phyloP scores from a whole-genome alignment of 176 grass and related monocot species.

The Aegilops umbellulata region DNA sequence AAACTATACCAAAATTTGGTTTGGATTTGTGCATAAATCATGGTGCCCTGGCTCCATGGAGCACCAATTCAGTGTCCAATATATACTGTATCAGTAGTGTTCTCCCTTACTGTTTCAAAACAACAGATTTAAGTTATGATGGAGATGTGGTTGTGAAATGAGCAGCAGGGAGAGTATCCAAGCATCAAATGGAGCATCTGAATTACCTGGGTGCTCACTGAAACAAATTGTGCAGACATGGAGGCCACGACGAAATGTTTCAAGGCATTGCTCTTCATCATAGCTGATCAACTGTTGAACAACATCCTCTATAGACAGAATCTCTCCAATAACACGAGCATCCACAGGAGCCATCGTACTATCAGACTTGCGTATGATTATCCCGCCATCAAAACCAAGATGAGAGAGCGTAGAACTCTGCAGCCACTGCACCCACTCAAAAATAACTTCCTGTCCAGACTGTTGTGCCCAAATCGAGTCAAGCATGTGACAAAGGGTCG shows the following conservation, averaged over 20 bases:
- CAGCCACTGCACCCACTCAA: constrained; percentile 62
- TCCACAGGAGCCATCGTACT: constrained; percentile 9
- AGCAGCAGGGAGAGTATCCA: neutral
- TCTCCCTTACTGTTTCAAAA: neutral
- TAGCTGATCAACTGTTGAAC: constrained; percentile 47
- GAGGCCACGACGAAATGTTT: constrained; percentile 46
- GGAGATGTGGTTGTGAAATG: neutral
- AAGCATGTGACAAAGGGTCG: constrained; percentile 48
- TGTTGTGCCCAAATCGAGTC: constrained; percentile 53
- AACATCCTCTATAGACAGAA: constrained; percentile 17
- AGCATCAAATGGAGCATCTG: neutral
- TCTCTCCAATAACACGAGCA: constrained; percentile 28
- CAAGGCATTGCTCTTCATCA: constrained; percentile 41
- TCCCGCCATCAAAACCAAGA: constrained; percentile 43
- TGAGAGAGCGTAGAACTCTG: constrained; percentile 44
- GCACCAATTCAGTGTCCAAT: neutral
- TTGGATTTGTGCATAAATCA: neutral
- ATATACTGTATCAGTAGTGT: neutral
- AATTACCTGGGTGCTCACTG: constrained; percentile 35
- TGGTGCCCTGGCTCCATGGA: constrained; percentile 3
- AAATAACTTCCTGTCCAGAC: constrained; percentile 49
- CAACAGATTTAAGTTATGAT: neutral
- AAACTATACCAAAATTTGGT: neutral
- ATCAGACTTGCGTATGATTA: constrained; percentile 32
- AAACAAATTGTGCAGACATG: constrained; percentile 57